phyloP scores from a whole-genome alignment of 257 asterid species.

The Jasminum sambac region DNA sequence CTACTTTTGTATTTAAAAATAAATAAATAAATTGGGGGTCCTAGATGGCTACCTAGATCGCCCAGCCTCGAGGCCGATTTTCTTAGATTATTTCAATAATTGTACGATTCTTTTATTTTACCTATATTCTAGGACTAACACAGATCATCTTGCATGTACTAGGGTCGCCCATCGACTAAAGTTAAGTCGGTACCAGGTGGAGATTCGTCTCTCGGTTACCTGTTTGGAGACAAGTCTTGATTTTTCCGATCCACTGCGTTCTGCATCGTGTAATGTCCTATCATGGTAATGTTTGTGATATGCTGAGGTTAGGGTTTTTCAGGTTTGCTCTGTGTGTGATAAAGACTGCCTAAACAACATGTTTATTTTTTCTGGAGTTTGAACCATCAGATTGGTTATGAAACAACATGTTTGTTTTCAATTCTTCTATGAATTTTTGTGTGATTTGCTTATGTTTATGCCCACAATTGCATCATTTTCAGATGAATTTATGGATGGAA shows the following conservation, averaged over 20 bases:
- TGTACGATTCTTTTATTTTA: background rate
- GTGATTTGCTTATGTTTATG: background rate
- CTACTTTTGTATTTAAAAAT: no score
- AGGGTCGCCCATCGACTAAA: conserved; percentile 63
- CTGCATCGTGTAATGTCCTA: background rate
- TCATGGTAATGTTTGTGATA: background rate
- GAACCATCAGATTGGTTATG: background rate
- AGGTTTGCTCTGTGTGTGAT: conserved; percentile 21
- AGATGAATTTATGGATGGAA: background rate
- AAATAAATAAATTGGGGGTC: no score
- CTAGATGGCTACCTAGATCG: no score
- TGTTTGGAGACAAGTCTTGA: conserved; percentile 54
- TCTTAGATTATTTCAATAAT: background rate
- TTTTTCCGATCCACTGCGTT: background rate
- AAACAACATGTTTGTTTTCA: background rate
- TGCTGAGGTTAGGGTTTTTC: conserved; percentile 28
- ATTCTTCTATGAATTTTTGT: background rate
- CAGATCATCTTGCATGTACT: background rate
- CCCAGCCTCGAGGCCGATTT: background rate
- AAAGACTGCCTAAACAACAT: background rate
- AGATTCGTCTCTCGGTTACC: conserved; percentile 60
- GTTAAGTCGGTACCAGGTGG: conserved; percentile 63
- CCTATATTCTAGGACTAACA: background rate
- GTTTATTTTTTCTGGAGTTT: background rate
- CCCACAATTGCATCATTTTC: background rate